Evolutionary conservation across 371 early-diverging fungal genomes (phyloP).

Genomic region (Neoconidiobolus thromboides): DNA sequence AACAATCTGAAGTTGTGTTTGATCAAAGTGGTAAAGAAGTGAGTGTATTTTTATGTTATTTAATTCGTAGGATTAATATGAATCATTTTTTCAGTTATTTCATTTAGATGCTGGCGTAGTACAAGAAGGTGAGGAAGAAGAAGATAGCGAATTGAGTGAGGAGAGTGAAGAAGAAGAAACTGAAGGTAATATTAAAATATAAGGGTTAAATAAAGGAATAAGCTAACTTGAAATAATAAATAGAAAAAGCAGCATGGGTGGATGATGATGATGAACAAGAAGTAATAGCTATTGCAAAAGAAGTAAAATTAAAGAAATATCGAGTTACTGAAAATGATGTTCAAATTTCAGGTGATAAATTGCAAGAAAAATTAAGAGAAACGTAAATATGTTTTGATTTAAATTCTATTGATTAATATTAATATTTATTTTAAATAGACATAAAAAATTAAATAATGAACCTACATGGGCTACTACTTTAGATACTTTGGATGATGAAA

Average conservation of each 20-base stretch:
- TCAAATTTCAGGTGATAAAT: conserved; percentile 55
- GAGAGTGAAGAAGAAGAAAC: no score
- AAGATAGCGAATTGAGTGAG: no score
- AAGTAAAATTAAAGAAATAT: conserved; percentile 11
- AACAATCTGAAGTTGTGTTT: no score
- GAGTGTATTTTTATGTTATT: no score
- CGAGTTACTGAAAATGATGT: conserved; percentile 55
- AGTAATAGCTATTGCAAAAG: conserved; percentile 31
- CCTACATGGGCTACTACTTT: conserved; percentile 4
- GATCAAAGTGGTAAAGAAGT: no score
- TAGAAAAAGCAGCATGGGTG: conserved; percentile 40
- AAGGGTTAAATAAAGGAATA: no score
- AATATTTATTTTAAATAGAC: background rate
- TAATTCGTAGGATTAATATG: no score
- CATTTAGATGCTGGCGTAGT: no score
- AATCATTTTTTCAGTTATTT: no score
- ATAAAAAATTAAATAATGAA: background rate
- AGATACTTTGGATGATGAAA: conserved; percentile 6
- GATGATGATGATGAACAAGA: conserved; percentile 51
- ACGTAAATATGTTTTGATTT: conserved; percentile 30
- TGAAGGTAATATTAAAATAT: no score
- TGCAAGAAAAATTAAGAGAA: conserved; percentile 54
- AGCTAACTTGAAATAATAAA: background rate
- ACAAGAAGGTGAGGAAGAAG: no score
- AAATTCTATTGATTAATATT: background rate